These are phyloP conservation scores for Phialocephala subalpina DNA, from an alignment of 2,329 filamentous ascomycete genomes.

Conservation along the genomic window DNA sequence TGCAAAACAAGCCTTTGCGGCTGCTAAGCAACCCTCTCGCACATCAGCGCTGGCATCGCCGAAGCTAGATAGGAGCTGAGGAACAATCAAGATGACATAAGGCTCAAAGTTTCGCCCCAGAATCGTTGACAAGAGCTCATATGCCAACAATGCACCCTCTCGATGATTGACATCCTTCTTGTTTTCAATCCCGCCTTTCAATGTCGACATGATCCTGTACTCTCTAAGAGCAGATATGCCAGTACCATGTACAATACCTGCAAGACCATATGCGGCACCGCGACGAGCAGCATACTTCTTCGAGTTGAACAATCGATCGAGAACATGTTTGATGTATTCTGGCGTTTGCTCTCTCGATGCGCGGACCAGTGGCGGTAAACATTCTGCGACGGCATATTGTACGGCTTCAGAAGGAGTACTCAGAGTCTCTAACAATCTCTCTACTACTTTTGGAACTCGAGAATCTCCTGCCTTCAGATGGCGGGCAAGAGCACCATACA, in stretches of 20 bases:
- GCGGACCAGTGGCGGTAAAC: constrained; percentile 87
- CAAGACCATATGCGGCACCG: constrained; percentile 93
- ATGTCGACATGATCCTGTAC: constrained; percentile 82
- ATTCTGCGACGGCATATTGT: constrained; percentile 95
- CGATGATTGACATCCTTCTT: constrained; percentile 92
- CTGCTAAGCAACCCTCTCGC: constrained; percentile 89
- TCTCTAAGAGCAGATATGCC: constrained; percentile 85
- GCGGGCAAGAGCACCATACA: constrained; percentile 92
- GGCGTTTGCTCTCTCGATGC: constrained; percentile 80
- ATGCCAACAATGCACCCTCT: constrained; percentile 88
- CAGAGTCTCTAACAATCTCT: constrained; percentile 84
- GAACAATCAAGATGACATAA: constrained; percentile 95
- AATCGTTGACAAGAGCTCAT: constrained; percentile 87
- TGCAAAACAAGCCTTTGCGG: constrained; percentile 93
- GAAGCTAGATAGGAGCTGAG: constrained; percentile 87
- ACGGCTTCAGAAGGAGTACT: constrained; percentile 96
- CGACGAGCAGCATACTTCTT: constrained; percentile 94
- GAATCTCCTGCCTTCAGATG: constrained; percentile 87
- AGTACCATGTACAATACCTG: constrained; percentile 87
- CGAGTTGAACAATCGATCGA: constrained; percentile 82
- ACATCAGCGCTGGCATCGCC: constrained; percentile 90
- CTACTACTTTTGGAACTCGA: constrained; percentile 87
- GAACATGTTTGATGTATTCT: constrained; percentile 81
- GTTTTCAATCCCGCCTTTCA: constrained; percentile 87
- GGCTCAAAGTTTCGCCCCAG: constrained; percentile 92